Evolutionary conservation across 768 basidiomycete species (phyloP), one percentile per base, ranked within the genome.

Genomic region (Glaciozyma martinii): DNA sequence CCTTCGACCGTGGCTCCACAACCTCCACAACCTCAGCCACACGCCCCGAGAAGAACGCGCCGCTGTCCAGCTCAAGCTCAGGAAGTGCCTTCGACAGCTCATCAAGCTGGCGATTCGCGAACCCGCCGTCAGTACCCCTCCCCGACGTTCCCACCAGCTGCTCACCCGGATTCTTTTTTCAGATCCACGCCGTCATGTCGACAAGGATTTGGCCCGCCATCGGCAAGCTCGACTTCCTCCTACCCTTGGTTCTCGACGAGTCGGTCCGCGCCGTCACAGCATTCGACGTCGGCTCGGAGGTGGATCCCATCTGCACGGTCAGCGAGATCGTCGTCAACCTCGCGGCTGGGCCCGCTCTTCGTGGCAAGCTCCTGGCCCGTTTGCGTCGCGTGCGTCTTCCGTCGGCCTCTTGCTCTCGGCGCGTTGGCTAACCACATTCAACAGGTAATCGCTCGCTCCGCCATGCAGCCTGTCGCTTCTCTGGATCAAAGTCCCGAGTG

Each of bases 1-100:
- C 73, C 81, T 94, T 80, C 84, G 82, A 47, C 90, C 92, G 5
- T 95, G 91, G 92, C 82, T 94, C 49, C 85, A 82, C 74, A 92
- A 93, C 72, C 79, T 95, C 3, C 79, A 82, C 3, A 76, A 79
- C 19, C 92, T 88, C 67, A 81, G 82, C 32, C 86, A 86, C 70
- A 85, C 89, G 1, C 82, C 84, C 3, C 81, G 81, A 68, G 72
- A 81, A n/a, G 78, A 86, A 40, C 88, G 83, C 63, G 86, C 88
- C 60, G 82, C 84, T 33, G 85, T 86, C 1, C 86, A 85, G 13
- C 84, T 87, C 16, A 82, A 85, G 68, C 78, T 93, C 27, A 83
- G 89, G 19, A 90, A 92, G 71, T 86, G 87, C 68, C 80, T 94
- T 56, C 83, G 90, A n/a, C 80, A 84, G 3, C 76, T 94, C 47